phyloP scores from a whole-genome alignment of 495 filamentous ascomycete species.

The Monascus purpureus region DNA sequence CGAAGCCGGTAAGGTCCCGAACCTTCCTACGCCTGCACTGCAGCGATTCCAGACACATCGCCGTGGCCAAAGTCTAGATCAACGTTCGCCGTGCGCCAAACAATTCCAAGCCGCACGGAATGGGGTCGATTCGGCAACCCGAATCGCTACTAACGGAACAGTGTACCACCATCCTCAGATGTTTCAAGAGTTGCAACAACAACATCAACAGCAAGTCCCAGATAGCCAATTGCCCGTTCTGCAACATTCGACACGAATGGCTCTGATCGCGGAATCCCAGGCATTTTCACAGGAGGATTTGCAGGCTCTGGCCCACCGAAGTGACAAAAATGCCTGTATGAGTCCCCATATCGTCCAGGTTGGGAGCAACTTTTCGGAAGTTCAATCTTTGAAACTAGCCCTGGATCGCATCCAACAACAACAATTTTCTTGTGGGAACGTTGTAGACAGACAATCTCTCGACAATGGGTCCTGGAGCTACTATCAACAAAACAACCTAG shows the following conservation, averaged over 20 bases:
- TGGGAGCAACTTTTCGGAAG: constrained; percentile 5
- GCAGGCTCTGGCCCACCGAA: constrained; percentile 13
- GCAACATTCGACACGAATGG: constrained; percentile 11
- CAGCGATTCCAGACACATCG: constrained; percentile 44
- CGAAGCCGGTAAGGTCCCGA: constrained; percentile 50
- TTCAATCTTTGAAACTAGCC: constrained; percentile 9
- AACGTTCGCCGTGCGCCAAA: constrained; percentile 38
- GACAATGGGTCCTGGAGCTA: constrained; percentile 17
- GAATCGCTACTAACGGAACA: constrained; percentile 48
- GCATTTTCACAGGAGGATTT: constrained; percentile 23
- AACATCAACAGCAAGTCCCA: constrained; percentile 55
- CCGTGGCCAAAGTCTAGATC: constrained; percentile 70
- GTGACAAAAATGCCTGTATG: constrained; percentile 9
- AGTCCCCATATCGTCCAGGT: constrained; percentile 7
- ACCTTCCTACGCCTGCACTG: constrained; percentile 41
- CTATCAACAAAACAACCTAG: constrained; percentile 10
- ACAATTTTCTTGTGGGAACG: constrained; percentile 1
- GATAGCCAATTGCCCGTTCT: constrained; percentile 32
- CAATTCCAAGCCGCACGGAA: constrained; percentile 31
- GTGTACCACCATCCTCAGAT: constrained; percentile 36
- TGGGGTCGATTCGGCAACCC: constrained; percentile 32
- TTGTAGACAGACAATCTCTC: neutral
- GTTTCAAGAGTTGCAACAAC: constrained; percentile 49
- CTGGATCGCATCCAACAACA: constrained; percentile 16
- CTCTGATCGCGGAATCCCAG: constrained; percentile 14